Evolutionary conservation across 805 yeast genomes (phyloP).

Genomic region (Myxozyma sirexii): DNA sequence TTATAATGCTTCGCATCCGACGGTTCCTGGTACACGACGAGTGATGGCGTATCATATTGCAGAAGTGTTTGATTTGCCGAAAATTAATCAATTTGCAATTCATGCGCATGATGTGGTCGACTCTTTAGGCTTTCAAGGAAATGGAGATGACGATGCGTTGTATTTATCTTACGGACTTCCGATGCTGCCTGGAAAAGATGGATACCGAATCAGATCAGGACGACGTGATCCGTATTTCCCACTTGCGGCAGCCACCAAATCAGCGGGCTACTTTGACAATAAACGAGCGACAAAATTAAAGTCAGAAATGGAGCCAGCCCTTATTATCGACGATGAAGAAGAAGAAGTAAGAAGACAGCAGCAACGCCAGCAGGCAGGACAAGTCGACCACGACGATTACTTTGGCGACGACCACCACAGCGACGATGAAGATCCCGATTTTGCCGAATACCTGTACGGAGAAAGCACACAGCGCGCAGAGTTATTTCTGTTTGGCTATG

Average conservation of each 20-base stretch:
- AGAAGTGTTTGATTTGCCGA: slow-evolving; percentile 71
- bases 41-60: slow-evolving; percentile 92
- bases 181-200: slow-evolving; percentile 57
- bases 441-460: background rate
- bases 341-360: slow-evolving; percentile 52
- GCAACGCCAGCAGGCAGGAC: slow-evolving; percentile 18
- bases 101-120: slow-evolving; percentile 82
- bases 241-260: slow-evolving; percentile 5
- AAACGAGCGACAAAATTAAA: background rate
- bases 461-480: slow-evolving; percentile 56
- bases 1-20: background rate
- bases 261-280: slow-evolving; percentile 4
- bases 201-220: slow-evolving; percentile 68
- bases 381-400: slow-evolving; percentile 11
- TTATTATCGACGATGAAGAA: slow-evolving; percentile 1
- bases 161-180: slow-evolving; percentile 90
- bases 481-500: slow-evolving; percentile 85
- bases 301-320: background rate
- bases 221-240: slow-evolving; percentile 3
- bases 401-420: slow-evolving; percentile 11
- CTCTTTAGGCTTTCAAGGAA: slow-evolving; percentile 55
- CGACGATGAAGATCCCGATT: slow-evolving; percentile 7
- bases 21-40: slow-evolving; percentile 43
- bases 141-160: slow-evolving; percentile 71
- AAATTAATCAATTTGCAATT: slow-evolving; percentile 64